Evolutionary conservation across 1,284 basidiomycete species (phyloP).

Genomic region (Ganoderma meredithae): DNA sequence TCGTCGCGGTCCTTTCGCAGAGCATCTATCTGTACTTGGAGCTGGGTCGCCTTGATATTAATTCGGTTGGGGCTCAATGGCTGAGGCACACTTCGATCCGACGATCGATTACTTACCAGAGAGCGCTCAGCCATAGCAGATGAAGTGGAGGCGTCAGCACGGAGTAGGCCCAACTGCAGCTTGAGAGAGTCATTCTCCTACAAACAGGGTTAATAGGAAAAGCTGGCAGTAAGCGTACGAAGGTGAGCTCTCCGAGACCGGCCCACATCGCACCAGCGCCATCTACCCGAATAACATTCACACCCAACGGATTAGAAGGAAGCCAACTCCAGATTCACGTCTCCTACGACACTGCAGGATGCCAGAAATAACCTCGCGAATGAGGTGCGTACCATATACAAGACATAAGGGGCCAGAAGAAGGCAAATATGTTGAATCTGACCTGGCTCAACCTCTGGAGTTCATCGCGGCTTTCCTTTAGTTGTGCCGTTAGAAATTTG

Average conservation of each 20-base stretch:
- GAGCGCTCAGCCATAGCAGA: neutral
- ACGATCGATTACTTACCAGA: neutral
- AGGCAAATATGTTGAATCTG: neutral
- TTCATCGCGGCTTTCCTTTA: slow-evolving; percentile 24
- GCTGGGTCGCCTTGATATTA: neutral
- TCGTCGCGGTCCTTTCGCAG: slow-evolving; percentile 9
- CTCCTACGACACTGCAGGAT: neutral
- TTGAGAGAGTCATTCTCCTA: slow-evolving; percentile 11
- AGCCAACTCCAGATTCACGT: neutral
- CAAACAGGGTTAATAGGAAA: neutral
- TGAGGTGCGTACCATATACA: too few relatives aligned
- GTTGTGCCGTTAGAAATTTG: slow-evolving; percentile 23
- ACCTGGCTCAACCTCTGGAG: slow-evolving; percentile 13
- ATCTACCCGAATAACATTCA: neutral
- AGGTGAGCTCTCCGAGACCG: neutral
- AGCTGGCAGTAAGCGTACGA: neutral
- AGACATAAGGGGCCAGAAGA: neutral
- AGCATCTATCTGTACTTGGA: neutral
- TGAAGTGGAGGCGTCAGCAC: neutral
- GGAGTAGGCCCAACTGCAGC: neutral
- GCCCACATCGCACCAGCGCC: neutral
- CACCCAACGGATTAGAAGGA: neutral
- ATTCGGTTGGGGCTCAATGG: neutral
- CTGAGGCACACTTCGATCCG: neutral
- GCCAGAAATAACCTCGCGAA: too few relatives aligned